These are phyloP conservation scores for Vitis amurensis DNA, from an alignment of 164 flowering plant genomes.

Conservation along the genomic window DNA sequence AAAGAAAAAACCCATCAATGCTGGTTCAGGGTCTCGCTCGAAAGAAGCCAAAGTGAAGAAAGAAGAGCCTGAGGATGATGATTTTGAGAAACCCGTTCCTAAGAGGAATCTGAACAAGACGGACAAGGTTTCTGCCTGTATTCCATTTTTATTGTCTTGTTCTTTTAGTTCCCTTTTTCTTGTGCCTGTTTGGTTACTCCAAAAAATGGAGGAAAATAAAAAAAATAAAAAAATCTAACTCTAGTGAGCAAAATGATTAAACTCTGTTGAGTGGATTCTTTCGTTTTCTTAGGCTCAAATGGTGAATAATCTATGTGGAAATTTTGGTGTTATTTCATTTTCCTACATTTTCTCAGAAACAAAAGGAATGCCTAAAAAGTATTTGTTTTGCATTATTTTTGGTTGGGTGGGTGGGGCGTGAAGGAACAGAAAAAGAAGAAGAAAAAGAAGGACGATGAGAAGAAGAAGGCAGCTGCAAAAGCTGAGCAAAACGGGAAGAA, in stretches of 20 bases:
- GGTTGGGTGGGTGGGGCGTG: slow-evolving; percentile 7
- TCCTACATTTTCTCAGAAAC: no score
- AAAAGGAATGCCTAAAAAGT: slow-evolving; percentile 3
- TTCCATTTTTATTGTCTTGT: no score
- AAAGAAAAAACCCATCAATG: slow-evolving; percentile 30
- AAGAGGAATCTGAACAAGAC: background rate
- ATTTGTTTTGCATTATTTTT: background rate
- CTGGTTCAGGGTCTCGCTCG: slow-evolving; percentile 16
- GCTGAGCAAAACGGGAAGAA: slow-evolving; percentile 36
- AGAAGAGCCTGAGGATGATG: slow-evolving; percentile 29
- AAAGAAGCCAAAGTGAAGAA: slow-evolving; percentile 33
- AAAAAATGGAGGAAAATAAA: no score
- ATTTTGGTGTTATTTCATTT: no score
- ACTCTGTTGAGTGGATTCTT: no score
- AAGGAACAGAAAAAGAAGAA: slow-evolving; percentile 34
- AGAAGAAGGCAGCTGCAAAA: slow-evolving; percentile 23
- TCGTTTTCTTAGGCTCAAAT: no score
- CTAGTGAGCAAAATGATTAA: no score
- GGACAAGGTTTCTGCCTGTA: no score
- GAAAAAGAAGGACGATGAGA: slow-evolving; percentile 25
- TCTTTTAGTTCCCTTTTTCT: no score
- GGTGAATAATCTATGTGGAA: no score
- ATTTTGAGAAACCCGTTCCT: slow-evolving; percentile 4
- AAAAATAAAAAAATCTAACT: no score
- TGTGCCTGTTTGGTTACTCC: no score